Conservation (phyloP, 2,329 filamentous ascomycete genomes). For the Fusarium sacchari region DNA sequence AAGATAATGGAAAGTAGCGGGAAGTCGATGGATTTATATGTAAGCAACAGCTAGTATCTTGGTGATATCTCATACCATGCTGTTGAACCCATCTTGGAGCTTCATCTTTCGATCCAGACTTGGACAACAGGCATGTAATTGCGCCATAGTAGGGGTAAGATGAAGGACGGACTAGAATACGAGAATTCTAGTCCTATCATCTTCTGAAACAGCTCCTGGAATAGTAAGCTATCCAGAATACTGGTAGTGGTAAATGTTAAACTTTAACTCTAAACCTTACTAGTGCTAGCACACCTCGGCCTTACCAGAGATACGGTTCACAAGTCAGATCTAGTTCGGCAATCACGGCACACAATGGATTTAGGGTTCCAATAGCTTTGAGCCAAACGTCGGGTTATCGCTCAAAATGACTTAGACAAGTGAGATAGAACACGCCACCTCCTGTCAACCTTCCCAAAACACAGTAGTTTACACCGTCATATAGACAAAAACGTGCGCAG, state of each 20-base stretch:
- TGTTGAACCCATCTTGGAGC: no score
- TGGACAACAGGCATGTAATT: neutral
- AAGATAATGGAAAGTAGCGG: neutral
- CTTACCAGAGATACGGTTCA: neutral
- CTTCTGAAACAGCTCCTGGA: neutral
- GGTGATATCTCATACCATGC: neutral
- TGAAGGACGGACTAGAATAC: neutral
- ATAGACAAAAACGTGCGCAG: neutral
- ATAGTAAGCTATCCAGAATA: neutral
- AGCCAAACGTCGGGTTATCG: fast-evolving
- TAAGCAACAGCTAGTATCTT: neutral
- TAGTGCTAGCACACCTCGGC: neutral
- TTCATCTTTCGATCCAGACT: neutral
- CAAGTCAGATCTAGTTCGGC: neutral
- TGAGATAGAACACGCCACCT: fast-evolving
- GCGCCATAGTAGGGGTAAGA: neutral
- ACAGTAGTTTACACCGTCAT: neutral
- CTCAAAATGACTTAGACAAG: neutral
- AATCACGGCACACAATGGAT: neutral
- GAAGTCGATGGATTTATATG: neutral
- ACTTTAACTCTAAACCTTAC: neutral
- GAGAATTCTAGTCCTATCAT: neutral
- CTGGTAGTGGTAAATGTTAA: neutral
- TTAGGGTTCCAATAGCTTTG: neutral
- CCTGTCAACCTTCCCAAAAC: neutral